Evolutionary conservation across 345 rosid species (phyloP).

Genomic region (Brassica rapa): DNA sequence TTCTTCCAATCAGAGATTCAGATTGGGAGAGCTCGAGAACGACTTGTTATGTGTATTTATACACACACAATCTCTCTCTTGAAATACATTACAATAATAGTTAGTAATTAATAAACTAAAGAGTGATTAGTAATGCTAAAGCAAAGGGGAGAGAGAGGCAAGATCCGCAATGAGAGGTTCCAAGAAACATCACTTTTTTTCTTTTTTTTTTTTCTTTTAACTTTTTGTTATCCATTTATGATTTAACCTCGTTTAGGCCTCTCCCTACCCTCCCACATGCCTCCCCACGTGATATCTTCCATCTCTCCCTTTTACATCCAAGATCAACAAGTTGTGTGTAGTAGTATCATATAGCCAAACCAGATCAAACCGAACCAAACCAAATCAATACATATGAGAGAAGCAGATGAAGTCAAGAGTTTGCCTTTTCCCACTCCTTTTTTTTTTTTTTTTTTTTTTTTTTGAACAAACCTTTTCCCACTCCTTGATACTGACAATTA

Average conservation of each 20-base stretch:
- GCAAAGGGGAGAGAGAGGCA: slow-evolving; percentile 44
- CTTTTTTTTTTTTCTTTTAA: neutral
- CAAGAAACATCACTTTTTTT: slow-evolving; percentile 43
- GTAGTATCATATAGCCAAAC: neutral
- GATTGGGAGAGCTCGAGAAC: slow-evolving; percentile 38
- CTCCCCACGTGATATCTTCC: slow-evolving; percentile 37
- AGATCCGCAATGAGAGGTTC: slow-evolving; percentile 76
- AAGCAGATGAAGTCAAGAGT: slow-evolving; percentile 28
- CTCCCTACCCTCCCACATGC: slow-evolving; percentile 42
- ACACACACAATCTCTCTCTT: slow-evolving; percentile 8
- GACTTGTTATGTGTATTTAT: slow-evolving; percentile 40
- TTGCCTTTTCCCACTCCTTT: slow-evolving; percentile 33
- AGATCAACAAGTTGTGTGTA: slow-evolving; percentile 25
- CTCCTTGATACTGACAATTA: slow-evolving; percentile 33
- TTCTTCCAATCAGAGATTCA: slow-evolving; percentile 28
- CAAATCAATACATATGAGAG: neutral
- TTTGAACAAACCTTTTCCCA: slow-evolving; percentile 38
- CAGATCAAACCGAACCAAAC: slow-evolving; percentile 8
- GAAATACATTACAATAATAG: neutral
- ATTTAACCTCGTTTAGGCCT: slow-evolving; percentile 40
- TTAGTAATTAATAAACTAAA: slow-evolving; percentile 8
- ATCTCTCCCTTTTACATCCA: neutral
- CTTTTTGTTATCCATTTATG: slow-evolving; percentile 31
- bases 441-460: too few species aligned
- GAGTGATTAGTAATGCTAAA: slow-evolving; percentile 30